Conservation (phyloP, 1,284 basidiomycete genomes). For the Ustilago lituana region DNA sequence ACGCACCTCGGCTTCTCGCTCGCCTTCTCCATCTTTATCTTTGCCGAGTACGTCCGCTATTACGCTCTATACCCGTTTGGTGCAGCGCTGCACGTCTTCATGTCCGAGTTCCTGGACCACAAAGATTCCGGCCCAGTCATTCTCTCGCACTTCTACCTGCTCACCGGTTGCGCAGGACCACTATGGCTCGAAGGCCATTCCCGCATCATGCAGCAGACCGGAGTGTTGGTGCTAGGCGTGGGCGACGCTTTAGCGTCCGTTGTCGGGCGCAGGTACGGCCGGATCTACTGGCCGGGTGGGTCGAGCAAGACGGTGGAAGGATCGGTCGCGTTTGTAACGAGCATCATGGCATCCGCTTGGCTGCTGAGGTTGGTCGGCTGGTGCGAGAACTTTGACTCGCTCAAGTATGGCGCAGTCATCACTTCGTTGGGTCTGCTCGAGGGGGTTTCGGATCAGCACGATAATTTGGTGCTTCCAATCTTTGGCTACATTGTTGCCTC, state of each 20-base stretch:
- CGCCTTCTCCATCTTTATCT: slow-evolving; percentile 64
- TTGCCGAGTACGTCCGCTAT: slow-evolving; percentile 73
- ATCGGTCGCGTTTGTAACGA: slow-evolving; percentile 80
- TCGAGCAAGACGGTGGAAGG: slow-evolving; percentile 92
- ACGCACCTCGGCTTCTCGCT: slow-evolving; percentile 91
- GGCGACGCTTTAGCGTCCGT: slow-evolving; percentile 95
- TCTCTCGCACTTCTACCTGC: slow-evolving; percentile 93
- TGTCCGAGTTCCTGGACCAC: slow-evolving; percentile 91
- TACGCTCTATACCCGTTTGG: slow-evolving; percentile 98
- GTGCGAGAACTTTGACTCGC: slow-evolving; percentile 45
- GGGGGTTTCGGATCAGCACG: slow-evolving; percentile 65
- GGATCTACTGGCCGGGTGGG: slow-evolving; percentile 79
- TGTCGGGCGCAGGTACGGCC: slow-evolving; percentile 84
- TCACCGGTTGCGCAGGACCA: slow-evolving; percentile 91
- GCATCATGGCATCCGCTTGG: slow-evolving; percentile 78
- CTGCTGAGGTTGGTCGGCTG: slow-evolving; percentile 76
- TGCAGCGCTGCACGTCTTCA: slow-evolving; percentile 90
- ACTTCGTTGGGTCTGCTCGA: slow-evolving; percentile 57
- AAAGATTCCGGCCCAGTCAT: slow-evolving; percentile 97
- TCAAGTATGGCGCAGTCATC: slow-evolving; percentile 38
- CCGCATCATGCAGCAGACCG: slow-evolving; percentile 76
- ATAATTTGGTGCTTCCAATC: slow-evolving; percentile 64
- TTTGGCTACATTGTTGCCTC: slow-evolving; percentile 53
- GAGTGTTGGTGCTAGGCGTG: slow-evolving; percentile 86
- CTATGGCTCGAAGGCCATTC: slow-evolving; percentile 84